phyloP scores from a whole-genome alignment of 441 rosid genomes.

The Pelargonium fulgidum region DNA sequence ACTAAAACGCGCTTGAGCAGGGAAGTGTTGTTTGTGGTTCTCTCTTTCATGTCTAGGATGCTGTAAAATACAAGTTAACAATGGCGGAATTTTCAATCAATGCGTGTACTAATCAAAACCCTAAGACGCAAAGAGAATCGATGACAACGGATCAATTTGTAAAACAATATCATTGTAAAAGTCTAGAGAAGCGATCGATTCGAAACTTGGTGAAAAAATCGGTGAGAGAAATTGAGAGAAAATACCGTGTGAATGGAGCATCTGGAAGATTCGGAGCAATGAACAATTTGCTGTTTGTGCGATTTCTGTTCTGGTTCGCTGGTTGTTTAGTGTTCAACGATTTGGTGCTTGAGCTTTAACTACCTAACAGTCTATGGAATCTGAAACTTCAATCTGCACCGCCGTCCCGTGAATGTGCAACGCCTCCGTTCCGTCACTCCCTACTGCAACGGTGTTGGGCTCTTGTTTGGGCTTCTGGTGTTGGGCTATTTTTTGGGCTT shows the following conservation, averaged over 20 bases:
- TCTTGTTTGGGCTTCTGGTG: neutral
- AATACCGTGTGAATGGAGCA: constrained; percentile 8
- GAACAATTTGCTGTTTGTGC: neutral
- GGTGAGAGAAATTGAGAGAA: neutral
- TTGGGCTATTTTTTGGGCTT: neutral
- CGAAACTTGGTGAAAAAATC: neutral
- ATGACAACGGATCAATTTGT: neutral
- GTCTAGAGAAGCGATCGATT: neutral
- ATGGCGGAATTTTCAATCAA: neutral
- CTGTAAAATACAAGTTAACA: constrained; percentile 25
- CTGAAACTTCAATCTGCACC: neutral
- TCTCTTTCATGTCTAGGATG: constrained; percentile 71
- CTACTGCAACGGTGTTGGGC: neutral
- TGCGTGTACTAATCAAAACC: neutral
- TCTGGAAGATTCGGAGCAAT: neutral
- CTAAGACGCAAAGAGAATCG: constrained; percentile 6
- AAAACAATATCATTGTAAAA: neutral
- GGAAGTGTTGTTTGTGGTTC: constrained; percentile 36
- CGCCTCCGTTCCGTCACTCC: neutral
- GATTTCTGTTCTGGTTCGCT: neutral
- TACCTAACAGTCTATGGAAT: constrained; percentile 8
- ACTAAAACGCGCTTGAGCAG: constrained; percentile 57
- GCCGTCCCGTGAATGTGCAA: neutral
- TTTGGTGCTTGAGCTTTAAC: neutral
- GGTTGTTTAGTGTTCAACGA: neutral